Evolutionary conservation across 1,284 basidiomycete species (phyloP), one percentile per base, ranked within the genome.

Genomic region (Volvariella surrecta): DNA sequence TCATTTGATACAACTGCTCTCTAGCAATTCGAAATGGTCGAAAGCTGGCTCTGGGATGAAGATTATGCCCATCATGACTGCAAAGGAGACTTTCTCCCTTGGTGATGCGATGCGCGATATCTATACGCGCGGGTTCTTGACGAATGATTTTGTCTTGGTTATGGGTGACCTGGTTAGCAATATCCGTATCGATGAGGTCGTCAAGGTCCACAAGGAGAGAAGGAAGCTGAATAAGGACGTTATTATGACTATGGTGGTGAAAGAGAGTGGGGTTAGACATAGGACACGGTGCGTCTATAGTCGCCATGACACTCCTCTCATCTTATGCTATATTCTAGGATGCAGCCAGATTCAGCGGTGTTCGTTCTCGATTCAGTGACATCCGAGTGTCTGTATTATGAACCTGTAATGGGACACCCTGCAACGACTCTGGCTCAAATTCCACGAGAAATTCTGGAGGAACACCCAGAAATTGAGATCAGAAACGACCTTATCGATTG

Each of bases 21-120:
- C 42, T 56, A 88, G 85, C 46, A 73, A 79, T 47, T 89, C 86
- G 16, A 84, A 81, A 72, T 90, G 86, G 86, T 82, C 82, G 19
- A 79, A 78, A 54, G 75, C 80, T 22, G 73, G 74, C 45, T 78
- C 79, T 31, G 84, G 85, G 7, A 75, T 94, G 58, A 88, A 87
- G 64, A 90, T 96, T 50, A 79, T 86, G 37, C 87, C 91, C 44
- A 85, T 96, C 50, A 74, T 92, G 53, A 91, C 88, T 15, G 84
- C 89, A 44, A 85, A 83, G 58, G 83, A 89, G 55, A 93, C 92
- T 1, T 86, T 84, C 60, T 92, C 92, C 1, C 83, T 90, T 0
- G 95, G 96, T 10, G 96, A 99, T 61, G 93, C 93, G 22, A 82
- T 99, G 74, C 83, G 96, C 48, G 94, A 99, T 63, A 83, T 98